These are phyloP conservation scores for Pseudonitzschia multistriata DNA, from an alignment of 108 stramenopile genomes.

Conservation along the genomic window DNA sequence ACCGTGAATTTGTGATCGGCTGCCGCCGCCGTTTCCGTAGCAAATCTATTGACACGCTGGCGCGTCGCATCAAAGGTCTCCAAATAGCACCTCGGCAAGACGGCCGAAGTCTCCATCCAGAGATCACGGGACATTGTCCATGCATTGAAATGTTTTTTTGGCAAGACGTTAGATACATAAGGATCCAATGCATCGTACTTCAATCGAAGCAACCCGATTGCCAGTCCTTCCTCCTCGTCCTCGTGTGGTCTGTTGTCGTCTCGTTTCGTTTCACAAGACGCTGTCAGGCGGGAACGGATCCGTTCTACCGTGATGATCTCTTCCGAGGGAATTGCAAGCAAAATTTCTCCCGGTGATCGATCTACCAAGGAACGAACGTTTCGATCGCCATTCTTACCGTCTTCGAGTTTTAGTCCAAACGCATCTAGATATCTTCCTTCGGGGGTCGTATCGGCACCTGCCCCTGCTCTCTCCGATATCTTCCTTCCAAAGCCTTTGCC, in stretches of 20 bases:
- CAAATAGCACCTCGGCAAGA: conserved; percentile 27
- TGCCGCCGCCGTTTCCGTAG: neutral
- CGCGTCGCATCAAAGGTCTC: conserved; percentile 33
- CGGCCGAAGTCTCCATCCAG: neutral
- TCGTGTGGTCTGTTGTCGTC: neutral
- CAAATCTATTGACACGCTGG: conserved; percentile 5
- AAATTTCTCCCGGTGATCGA: conserved; percentile 22
- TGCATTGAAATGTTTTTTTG: conserved; percentile 10
- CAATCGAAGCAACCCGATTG: conserved; percentile 15
- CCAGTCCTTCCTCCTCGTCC: conserved; percentile 22
- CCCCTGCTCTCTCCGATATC: neutral
- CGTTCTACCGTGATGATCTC: conserved; percentile 20
- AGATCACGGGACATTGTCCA: conserved; percentile 21
- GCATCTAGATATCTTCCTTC: conserved; percentile 16
- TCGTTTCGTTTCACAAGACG: neutral
- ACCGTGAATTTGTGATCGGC: neutral
- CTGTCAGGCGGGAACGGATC: neutral
- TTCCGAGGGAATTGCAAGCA: conserved; percentile 24
- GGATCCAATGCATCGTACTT: conserved; percentile 10
- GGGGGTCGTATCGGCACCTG: neutral
- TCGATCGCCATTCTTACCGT: conserved; percentile 4
- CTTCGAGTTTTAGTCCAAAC: conserved; percentile 3
- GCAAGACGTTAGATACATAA: conserved; percentile 24
- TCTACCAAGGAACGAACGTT: conserved; percentile 24
- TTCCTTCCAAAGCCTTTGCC: conserved; percentile 4